Base-by-base conservation (phyloP, 2,329 filamentous ascomycete species). In the Davidsoniella neocaledoniae region DNA sequence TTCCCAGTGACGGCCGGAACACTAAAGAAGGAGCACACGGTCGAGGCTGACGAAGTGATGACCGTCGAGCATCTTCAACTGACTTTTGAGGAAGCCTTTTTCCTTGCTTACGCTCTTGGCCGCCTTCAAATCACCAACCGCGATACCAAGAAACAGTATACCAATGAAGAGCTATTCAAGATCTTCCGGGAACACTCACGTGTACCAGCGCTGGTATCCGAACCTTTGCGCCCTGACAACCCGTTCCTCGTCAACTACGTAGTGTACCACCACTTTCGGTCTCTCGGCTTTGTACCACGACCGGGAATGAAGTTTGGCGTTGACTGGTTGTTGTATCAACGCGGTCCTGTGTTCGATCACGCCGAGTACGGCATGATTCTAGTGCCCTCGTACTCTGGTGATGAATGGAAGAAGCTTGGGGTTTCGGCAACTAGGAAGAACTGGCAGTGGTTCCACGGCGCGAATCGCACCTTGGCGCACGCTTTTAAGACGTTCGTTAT, bases 231-330 rank as follows among this genome's bases (percentile, higher is more conserved):
- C 14, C 78, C 86, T 0, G 86, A 94, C 61, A 85, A 94, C 58
- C 74, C 77, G 0, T 98, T 98, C 63, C 68, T 96, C 17, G 63
- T 94, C 1, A 81, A 86, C 52, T 98, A 96, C 59, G 79, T 79
- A 10, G 86, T 86, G 16, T 98, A 94, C 62, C 91, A 98, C 61
- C 90, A 98, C 62, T 98, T 94, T 66, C 82, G 91, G 37, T 94
- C 87, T 0, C 71, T 96, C 0, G 91, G 91, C 21, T 98, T 91
- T 90, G 86, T 95, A 1, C 83, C 93, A 0, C 81, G 93, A 12
- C 79, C 84, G 4, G 93, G 91, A 36, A 81, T 94, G 61, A 98
- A 98, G 61, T 98, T 98, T 58, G 86, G 85, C 19, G 84, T 87
- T 8, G 91, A 98, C 63, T 95, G 86, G 69, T 69, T 98, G n/a